A percentile compares a stretch with the other conserved stretches of the same genome.
Evolutionary conservation across 108 stramenopile genomes (phyloP).

Genomic region (Cyclostephanos invisitatus): DNA sequence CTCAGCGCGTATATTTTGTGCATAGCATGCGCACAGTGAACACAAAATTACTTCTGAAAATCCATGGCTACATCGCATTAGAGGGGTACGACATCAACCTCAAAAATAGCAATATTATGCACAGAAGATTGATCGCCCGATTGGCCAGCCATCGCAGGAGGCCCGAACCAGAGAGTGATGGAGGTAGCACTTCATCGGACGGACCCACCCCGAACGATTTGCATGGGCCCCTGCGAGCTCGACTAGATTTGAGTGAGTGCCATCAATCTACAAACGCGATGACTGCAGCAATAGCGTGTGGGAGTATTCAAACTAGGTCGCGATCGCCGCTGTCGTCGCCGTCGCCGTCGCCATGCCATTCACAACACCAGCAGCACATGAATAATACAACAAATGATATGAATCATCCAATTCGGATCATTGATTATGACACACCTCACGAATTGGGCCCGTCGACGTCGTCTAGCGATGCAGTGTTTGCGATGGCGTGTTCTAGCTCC

Average conservation of each 20-base stretch:
- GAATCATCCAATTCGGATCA: background rate
- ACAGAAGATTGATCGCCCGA: background rate
- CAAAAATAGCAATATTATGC: background rate
- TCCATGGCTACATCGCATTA: no score
- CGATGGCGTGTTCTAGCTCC: background rate
- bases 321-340: no score
- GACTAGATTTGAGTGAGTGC: background rate
- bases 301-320: background rate
- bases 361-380: background rate
- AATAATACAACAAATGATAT: slow-evolving; percentile 1
- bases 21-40: no score
- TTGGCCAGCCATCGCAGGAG: background rate
- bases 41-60: no score
- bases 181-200: background rate
- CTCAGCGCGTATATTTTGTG: no score
- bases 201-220: background rate
- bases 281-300: background rate
- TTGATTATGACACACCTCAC: background rate
- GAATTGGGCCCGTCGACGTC: background rate
- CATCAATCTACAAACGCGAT: background rate
- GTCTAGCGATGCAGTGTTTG: background rate
- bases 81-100: no score
- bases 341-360: background rate
- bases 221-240: background rate
- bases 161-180: background rate